Percentiles rank a stretch among this genome's conserved stretches.
These are phyloP conservation scores for Mucor plumbeus DNA, from an alignment of 371 early-diverging fungal species.

Conservation along the genomic window DNA sequence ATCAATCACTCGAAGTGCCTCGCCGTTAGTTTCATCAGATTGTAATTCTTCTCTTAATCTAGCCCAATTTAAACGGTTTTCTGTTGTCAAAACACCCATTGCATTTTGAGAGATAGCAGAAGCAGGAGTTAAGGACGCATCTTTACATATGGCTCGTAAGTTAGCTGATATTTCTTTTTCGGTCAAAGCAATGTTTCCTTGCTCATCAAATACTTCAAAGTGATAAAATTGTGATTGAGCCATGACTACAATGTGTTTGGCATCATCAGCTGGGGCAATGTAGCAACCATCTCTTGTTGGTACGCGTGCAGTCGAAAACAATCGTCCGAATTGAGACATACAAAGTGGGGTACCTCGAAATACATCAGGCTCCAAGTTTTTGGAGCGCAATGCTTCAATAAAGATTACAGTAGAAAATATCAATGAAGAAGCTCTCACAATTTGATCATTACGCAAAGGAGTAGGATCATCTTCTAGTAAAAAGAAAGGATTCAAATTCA, in stretches of 20 bases:
- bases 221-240: constrained; percentile 69
- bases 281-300: constrained; percentile 60
- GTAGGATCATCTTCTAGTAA: constrained; percentile 60
- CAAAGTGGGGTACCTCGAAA: constrained; percentile 69
- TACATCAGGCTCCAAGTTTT: constrained; percentile 67
- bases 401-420: constrained; percentile 61
- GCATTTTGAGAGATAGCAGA: constrained; percentile 53
- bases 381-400: constrained; percentile 49
- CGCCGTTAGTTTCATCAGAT: constrained; percentile 56
- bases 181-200: constrained; percentile 46
- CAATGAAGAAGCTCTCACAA: constrained; percentile 55
- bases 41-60: constrained; percentile 47
- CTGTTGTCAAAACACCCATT: constrained; percentile 71
- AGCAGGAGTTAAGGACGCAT: constrained; percentile 44
- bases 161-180: constrained; percentile 59
- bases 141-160: constrained; percentile 46
- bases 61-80: constrained; percentile 80
- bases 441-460: constrained; percentile 55
- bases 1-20: constrained; percentile 67
- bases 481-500: constrained; percentile 61
- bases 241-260: constrained; percentile 69
- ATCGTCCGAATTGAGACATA: constrained; percentile 69
- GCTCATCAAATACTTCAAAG: constrained; percentile 68
- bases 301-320: constrained; percentile 68
- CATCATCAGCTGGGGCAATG: constrained; percentile 51